Conservation (phyloP, 805 yeast species). For the Wickerhamiella dianesei region DNA sequence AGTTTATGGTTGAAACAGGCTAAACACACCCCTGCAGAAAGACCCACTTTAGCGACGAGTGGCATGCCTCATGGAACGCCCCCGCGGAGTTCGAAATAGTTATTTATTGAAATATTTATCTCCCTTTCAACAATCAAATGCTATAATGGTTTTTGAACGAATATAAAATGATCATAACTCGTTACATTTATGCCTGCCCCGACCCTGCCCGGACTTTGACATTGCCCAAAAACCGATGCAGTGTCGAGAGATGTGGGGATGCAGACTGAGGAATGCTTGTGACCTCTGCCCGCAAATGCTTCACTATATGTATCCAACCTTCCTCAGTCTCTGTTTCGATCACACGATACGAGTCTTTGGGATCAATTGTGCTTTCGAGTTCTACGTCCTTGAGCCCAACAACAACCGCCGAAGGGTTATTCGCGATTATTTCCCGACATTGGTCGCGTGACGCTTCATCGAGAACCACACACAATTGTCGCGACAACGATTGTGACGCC, state of each 20-base stretch:
- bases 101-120: not conserved
- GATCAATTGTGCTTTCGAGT: conserved; percentile 8
- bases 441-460: not conserved
- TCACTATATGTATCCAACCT: conserved; percentile 44
- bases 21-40: conserved; percentile 1
- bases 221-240: not conserved
- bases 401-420: conserved; percentile 2
- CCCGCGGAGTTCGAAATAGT: not conserved
- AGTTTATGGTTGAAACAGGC: conserved; percentile 12
- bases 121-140: too few relatives aligned
- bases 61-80: not conserved
- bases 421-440: not conserved
- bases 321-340: conserved; percentile 35
- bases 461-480: not conserved
- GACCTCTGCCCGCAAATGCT: conserved; percentile 33
- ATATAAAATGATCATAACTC: too few relatives aligned
- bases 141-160: too few relatives aligned
- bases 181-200: not conserved
- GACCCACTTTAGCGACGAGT: not conserved
- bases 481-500: not conserved
- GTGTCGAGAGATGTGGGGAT: not conserved
- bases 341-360: conserved; percentile 22
- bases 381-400: conserved; percentile 15
- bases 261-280: not conserved
- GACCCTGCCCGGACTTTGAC: not conserved